Evolutionary conservation across 352 stramenopile genomes (phyloP), one percentile per base, ranked within the genome.

Genomic region (Phytophthora rubi): DNA sequence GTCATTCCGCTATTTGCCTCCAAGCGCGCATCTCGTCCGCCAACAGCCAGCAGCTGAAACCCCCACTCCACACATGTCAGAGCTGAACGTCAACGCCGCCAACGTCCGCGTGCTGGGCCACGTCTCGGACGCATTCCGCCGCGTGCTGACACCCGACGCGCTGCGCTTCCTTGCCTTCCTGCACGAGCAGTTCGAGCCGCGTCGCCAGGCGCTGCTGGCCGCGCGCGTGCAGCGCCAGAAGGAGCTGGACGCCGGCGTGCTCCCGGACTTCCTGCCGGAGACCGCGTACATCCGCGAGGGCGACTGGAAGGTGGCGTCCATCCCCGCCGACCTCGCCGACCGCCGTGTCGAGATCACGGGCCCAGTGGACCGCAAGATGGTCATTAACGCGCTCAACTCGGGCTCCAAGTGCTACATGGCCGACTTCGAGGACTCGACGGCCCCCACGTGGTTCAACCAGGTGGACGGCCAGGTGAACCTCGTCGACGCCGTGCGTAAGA

Each of bases 331-430:
- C 75, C 65, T 98, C 28, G 71, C 88, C 45, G 94, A 98, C 80
- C 89, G 96, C 55, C 89, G 96, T 55, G 95, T 99, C 32, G 96
- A 99, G 80, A 99, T 99, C 72, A 99, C 96, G 23, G 96, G 96
- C 52, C 94, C 94, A 3, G 90, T 98, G 30, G 92, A 98, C 83
- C 89, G 96, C 35, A 98, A 99, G 85, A 99, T 99, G 96, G 92
- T 98, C 6, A 98, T 98, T 69, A 99, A 99, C 77, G 96, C 93
- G 10, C 82, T 99, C 62, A 99, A 99, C 82, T 97, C 85, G 65
- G 95, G 95, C 59, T 90, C 94, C 53, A 96, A 93, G 83, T 94
- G 83, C 71, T 98, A 98, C 86, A 98, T 98, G 96, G 96, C 96
- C 26, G 96, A 98, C 76, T 98, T 99, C 77, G 96, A 99, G 81